Evolutionary conservation across 768 basidiomycete species (phyloP).

Genomic region (Thelephora aurantiotincta): DNA sequence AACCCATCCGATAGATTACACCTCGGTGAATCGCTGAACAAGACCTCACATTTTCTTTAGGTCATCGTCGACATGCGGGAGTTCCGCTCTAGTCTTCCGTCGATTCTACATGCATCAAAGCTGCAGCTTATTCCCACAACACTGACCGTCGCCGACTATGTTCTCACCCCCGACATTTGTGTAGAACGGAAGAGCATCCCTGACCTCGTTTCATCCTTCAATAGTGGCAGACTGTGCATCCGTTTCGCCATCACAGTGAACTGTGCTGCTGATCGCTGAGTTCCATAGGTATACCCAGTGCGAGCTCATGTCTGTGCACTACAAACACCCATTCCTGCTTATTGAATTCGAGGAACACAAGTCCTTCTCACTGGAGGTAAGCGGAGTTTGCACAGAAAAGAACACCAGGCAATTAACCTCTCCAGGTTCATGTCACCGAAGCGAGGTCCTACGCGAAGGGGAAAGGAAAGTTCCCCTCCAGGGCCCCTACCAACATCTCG

Average conservation of each 20-base stretch:
- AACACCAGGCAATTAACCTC: no score
- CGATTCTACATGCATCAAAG: constrained; percentile 71
- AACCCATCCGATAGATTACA: constrained; percentile 3
- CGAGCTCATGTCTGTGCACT: constrained; percentile 92
- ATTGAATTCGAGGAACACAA: constrained; percentile 99
- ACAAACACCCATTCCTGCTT: constrained; percentile 83
- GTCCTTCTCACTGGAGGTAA: constrained; percentile 78
- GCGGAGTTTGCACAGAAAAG: constrained; percentile 7
- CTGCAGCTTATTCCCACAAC: constrained; percentile 82
- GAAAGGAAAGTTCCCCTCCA: constrained; percentile 37
- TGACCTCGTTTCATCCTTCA: constrained; percentile 88
- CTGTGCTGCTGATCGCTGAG: not conserved
- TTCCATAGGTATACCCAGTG: constrained; percentile 80
- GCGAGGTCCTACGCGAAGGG: constrained; percentile 55
- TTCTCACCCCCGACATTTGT: constrained; percentile 88
- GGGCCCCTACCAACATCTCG: constrained; percentile 14
- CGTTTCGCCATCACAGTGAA: not conserved
- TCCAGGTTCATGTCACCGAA: constrained; percentile 41
- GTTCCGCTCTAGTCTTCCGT: constrained; percentile 86
- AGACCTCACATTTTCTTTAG: constrained; percentile 22
- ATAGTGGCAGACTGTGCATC: constrained; percentile 82
- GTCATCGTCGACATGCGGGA: constrained; percentile 96
- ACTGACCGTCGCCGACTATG: constrained; percentile 90
- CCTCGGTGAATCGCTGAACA: not conserved
- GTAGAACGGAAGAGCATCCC: constrained; percentile 92